phyloP scores from a whole-genome alignment of 2,329 filamentous ascomycete genomes.

The Aspergillus ustus region DNA sequence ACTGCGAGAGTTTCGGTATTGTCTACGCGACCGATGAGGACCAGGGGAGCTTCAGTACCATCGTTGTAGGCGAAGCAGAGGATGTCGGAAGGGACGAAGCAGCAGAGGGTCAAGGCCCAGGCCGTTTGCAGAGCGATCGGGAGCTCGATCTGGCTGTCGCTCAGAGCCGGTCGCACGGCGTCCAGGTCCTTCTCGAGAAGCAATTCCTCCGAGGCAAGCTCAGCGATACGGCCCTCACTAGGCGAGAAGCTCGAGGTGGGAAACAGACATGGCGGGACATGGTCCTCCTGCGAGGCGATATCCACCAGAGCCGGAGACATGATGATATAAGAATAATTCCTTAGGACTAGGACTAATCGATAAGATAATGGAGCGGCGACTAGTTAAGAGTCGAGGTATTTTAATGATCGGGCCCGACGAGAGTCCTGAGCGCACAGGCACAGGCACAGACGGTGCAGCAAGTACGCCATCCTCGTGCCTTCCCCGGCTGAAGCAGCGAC shows the following conservation, averaged over 20 bases:
- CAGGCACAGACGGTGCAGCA: background rate
- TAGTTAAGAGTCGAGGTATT: background rate
- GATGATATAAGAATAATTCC: background rate
- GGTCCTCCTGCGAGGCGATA: background rate
- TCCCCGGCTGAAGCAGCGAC: background rate
- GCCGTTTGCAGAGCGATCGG: background rate
- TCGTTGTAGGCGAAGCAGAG: constrained; percentile 1
- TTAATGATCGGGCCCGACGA: background rate
- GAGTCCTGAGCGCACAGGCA: background rate
- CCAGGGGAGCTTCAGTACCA: background rate
- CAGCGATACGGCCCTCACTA: background rate
- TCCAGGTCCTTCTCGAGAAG: background rate
- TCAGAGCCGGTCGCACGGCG: background rate
- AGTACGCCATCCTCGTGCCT: background rate
- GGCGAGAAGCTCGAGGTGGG: background rate
- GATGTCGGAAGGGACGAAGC: background rate
- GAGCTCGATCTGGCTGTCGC: background rate
- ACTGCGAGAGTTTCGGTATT: background rate
- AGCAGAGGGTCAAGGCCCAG: background rate
- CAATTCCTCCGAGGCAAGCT: background rate
- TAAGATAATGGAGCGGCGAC: background rate
- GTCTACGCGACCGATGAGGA: background rate
- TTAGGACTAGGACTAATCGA: background rate
- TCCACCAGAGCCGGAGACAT: background rate
- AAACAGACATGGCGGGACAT: background rate